Percentiles rank a stretch among this genome's conserved stretches.
phyloP scores from a whole-genome alignment of 495 filamentous ascomycete species.

The Penicillium odoratum region DNA sequence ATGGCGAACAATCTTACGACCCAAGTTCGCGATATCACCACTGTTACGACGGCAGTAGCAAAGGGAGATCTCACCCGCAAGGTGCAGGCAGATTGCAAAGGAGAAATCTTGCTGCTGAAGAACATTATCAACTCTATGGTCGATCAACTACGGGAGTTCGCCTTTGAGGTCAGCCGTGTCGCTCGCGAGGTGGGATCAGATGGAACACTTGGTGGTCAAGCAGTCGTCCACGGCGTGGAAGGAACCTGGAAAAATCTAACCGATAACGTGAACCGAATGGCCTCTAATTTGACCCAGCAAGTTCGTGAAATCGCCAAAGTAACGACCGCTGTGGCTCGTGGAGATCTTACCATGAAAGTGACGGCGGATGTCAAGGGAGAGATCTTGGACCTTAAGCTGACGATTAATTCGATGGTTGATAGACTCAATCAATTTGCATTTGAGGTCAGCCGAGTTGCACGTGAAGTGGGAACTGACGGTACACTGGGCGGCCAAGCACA shows the following conservation, averaged over 20 bases:
- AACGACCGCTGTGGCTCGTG: constrained; percentile 86
- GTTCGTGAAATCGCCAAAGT: constrained; percentile 93
- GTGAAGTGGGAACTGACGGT: constrained; percentile 88
- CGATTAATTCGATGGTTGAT: constrained; percentile 94
- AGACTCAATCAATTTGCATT: constrained; percentile 88
- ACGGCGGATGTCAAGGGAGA: constrained; percentile 91
- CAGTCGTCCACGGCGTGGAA: constrained; percentile 89
- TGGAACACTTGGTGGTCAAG: constrained; percentile 83
- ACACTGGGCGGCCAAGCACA: constrained; percentile 86
- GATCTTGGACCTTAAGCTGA: constrained; percentile 85
- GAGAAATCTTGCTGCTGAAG: constrained; percentile 86
- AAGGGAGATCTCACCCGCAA: constrained; percentile 88
- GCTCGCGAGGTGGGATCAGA: constrained; percentile 89
- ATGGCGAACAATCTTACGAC: constrained; percentile 90
- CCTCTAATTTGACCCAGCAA: constrained; percentile 71
- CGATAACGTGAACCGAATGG: constrained; percentile 96
- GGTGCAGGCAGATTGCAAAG: constrained; percentile 86
- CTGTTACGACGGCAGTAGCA: constrained; percentile 88
- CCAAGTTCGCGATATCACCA: constrained; percentile 90
- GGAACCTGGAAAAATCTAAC: constrained; percentile 93
- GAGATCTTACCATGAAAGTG: constrained; percentile 89
- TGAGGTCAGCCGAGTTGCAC: constrained; percentile 88
- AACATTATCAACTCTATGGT: constrained; percentile 95
- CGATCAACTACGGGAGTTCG: constrained; percentile 86
- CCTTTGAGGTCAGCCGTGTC: constrained; percentile 88